Base-by-base conservation (phyloP, 163 green algal genomes). In the Scenedesmus sp. region DNA sequence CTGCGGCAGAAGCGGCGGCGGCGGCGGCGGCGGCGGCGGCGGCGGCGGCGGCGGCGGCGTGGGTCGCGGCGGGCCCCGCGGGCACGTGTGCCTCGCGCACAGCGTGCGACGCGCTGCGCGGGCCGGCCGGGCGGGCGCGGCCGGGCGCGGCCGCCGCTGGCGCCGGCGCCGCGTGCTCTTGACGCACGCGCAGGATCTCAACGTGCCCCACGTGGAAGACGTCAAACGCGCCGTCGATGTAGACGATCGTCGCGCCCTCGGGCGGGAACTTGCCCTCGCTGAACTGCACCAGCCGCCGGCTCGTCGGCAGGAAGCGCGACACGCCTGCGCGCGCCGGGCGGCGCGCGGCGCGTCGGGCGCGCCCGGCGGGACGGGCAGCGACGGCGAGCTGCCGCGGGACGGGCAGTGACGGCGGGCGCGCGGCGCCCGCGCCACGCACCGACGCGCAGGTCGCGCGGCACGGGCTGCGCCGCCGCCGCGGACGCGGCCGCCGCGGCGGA, bases 181-280 rank as follows among this genome's bases (percentile, higher is more conserved):
- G 9, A n/a, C n/a, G 13, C 42, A 94, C 89, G 82, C 94, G 89
- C 22, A 98, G 87, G 24, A 95, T 92, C 78, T 98, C 88, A 24
- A 99, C 92, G 74, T 99, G 96, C 3, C 96, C 96, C 17, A 89
- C 84, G 82, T 99, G 96, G 84, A 99, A 99, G 45, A 98, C 84
- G 84, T 99, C 96, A 81, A 99, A 99, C 0, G 96, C 94, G 58
- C 96, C 96, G 77, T 99, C 95, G 54, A 99, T 97, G 89, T 99
- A 99, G 28, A 98, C 94, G 47, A 99, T 95, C 56, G 80, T 84
- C 14, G 89, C 90, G 11, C 83, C 87, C 18, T 91, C 86, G 1
- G 84, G 82, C 11, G 92, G 84, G 29, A 85, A 66, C 28, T 86
- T 86, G 63, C 90, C 92, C 75, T 94, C 92, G 64, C 81, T 91